These are phyloP conservation scores for Beta vulgaris DNA, from an alignment of 148 eudicot species.

Conservation along the genomic window DNA sequence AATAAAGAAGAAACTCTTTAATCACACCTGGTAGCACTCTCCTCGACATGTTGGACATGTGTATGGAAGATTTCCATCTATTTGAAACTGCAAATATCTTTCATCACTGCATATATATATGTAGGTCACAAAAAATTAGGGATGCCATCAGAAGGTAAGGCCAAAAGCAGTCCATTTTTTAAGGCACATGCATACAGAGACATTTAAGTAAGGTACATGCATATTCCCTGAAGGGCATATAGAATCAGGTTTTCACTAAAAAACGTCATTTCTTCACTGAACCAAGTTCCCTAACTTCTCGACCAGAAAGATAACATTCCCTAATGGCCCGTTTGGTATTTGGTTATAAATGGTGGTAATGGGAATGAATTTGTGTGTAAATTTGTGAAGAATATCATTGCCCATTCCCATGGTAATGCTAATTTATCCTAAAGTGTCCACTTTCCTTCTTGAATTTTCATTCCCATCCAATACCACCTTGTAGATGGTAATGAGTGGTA, in stretches of 20 bases:
- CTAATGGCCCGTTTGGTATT: too few species aligned
- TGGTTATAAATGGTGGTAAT: too few species aligned
- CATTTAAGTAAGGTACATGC: too few species aligned
- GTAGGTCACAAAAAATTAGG: neutral
- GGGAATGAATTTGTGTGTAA: too few species aligned
- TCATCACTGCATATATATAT: constrained; percentile 71
- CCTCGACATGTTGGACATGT: constrained; percentile 95
- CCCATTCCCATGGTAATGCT: too few species aligned
- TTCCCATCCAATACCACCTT: too few species aligned
- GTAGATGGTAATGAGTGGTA: too few species aligned
- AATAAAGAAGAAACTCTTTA: neutral
- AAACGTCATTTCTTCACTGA: neutral
- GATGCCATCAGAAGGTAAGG: neutral
- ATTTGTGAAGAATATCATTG: too few species aligned
- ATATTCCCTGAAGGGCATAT: neutral
- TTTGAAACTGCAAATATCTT: constrained; percentile 84
- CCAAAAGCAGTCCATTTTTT: neutral
- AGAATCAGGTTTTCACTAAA: neutral
- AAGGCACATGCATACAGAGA: neutral
- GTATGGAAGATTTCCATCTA: constrained; percentile 84
- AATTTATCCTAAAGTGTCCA: too few species aligned
- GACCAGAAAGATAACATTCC: neutral
- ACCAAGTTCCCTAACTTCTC: neutral
- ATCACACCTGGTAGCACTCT: constrained; percentile 78
- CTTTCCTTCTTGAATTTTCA: too few species aligned